Percentiles rank a stretch among this genome's conserved stretches.
These are phyloP conservation scores for Nymphaea thermarum DNA, from an alignment of 164 flowering plant species.

Conservation along the genomic window DNA sequence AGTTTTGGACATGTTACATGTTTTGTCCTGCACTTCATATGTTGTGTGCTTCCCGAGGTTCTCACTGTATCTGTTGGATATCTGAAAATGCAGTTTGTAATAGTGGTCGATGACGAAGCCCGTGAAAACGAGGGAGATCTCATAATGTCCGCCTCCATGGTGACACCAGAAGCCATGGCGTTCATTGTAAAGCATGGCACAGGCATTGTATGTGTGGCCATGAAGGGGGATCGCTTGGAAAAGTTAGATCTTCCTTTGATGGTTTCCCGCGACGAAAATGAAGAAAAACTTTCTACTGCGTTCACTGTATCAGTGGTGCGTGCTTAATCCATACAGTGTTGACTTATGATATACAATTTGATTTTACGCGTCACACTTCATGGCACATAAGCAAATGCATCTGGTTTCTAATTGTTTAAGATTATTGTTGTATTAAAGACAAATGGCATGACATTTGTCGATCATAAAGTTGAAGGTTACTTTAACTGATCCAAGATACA, in stretches of 20 bases:
- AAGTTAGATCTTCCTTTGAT: constrained; percentile 80
- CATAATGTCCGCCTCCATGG: constrained; percentile 80
- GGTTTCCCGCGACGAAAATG: constrained; percentile 66
- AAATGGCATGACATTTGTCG: no score
- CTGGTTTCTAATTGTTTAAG: neutral
- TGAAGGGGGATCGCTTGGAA: constrained; percentile 75
- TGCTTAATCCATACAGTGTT: no score
- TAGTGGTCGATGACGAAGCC: constrained; percentile 98
- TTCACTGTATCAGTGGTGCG: constrained; percentile 93
- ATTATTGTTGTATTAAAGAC: no score
- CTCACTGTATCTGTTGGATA: no score
- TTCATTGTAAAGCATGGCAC: constrained; percentile 95
- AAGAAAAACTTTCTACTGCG: constrained; percentile 76
- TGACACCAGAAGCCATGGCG: constrained; percentile 90
- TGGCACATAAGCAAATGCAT: no score
- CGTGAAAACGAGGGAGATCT: constrained; percentile 96
- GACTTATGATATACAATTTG: no score
- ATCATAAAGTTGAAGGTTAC: no score
- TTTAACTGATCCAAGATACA: no score
- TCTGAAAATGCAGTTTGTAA: constrained; percentile 42
- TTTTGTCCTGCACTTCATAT: no score
- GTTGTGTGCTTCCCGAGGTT: no score
- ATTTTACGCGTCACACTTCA: no score
- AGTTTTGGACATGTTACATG: constrained; percentile 4
- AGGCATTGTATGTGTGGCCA: constrained; percentile 96